Evolutionary conservation across 192 early-diverging fungal genomes (phyloP).

Genomic region (Glomus cerebriforme): DNA sequence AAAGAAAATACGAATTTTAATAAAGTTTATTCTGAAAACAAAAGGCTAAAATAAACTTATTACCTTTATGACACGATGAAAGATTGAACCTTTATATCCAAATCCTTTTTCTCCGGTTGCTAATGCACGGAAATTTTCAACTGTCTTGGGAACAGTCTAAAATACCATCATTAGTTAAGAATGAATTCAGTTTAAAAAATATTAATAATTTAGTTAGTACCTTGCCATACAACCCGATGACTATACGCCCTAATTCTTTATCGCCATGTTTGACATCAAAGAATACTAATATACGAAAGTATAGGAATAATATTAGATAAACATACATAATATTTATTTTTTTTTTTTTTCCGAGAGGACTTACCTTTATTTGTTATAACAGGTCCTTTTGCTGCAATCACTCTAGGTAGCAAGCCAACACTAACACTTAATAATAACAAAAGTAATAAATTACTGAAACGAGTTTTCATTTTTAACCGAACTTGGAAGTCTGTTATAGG

Average conservation of each 20-base stretch:
- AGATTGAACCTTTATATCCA: constrained; percentile 44
- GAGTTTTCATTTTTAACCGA: neutral
- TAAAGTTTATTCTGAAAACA: constrained; percentile 72
- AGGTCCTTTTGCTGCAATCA: constrained; percentile 63
- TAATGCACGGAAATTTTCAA: constrained; percentile 91
- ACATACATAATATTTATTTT: neutral
- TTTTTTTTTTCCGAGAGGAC: no score
- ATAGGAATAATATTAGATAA: neutral
- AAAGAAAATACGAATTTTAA: constrained; percentile 25
- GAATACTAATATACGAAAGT: constrained; percentile 56
- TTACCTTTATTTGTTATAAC: constrained; percentile 66
- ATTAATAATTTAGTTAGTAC: constrained; percentile 40
- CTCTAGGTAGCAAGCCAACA: neutral
- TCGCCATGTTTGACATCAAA: constrained; percentile 86
- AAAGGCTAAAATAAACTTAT: constrained; percentile 84
- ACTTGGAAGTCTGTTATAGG: no score
- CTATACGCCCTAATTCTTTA: constrained; percentile 66
- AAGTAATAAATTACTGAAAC: neutral
- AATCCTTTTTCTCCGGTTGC: constrained; percentile 77
- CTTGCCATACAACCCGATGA: constrained; percentile 76
- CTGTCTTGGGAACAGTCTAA: constrained; percentile 65
- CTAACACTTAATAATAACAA: neutral
- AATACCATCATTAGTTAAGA: constrained; percentile 35
- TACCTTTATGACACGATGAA: constrained; percentile 73
- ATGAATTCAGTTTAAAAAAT: constrained; percentile 51